Evolutionary conservation across 768 basidiomycete genomes (phyloP), one percentile per base, ranked within the genome.

Genomic region (Lactarius trivialis): DNA sequence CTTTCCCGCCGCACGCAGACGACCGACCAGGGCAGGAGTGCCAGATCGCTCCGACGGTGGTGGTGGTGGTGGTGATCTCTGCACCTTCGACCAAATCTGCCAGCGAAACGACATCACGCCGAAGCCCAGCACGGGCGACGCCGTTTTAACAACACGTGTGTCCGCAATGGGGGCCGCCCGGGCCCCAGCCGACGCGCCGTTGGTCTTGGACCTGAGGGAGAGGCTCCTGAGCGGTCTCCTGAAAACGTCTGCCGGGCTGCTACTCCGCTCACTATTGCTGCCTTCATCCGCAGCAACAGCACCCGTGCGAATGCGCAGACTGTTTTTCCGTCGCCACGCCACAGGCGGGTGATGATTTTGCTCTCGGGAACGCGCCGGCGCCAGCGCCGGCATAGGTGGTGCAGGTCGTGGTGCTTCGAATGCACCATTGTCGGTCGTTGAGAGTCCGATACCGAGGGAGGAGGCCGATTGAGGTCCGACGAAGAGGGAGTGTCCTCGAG

Each of bases 361-460:
- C 28, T 55, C 53, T 7, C 28, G 30, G 2, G 36, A n/a, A 17
- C n/a, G 30, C 30, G 30, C 3, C 4, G 61, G 58, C 52, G 37
- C 57, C 0, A 57, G 21, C 12, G 21, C 12, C 24, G 21, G 61
- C 19, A 58, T 57, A 30, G 21, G 21, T 6, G 45, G 61, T 32
- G 62, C 62, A 24, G 36, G 62, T n/a, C 62, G 62, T 2, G 62
- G 62, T 49, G 62, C 58, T 50, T 63, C 62, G 2, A 63, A 63
- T 19, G 57, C 62, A 26, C 62, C 62, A 7, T 63, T 63, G 30
- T 63, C 62, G n/a, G 50, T 2, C 0, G 53, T 49, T 3, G 58
- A 59, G 28, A 63, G 48, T 14, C 62, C 62, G 19, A 63, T 24
- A 8, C 62, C 53, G 3, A 11, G 30, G 30, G 11, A 33, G 21